phyloP scores from a whole-genome alignment of 768 basidiomycete genomes.

The Tricholoma saponaceum region DNA sequence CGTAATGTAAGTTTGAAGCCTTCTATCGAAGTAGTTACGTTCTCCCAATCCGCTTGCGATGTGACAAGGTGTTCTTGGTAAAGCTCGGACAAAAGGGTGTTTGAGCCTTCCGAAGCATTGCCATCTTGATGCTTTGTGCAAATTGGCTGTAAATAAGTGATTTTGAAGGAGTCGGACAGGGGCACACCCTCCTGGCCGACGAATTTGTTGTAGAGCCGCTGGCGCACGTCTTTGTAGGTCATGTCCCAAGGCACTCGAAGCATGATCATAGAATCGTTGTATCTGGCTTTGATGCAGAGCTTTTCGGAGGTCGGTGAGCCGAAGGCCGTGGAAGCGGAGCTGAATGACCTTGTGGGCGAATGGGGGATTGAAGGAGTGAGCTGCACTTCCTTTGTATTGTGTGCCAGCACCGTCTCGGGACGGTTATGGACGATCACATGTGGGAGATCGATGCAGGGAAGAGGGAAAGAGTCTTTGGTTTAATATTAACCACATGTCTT shows the following conservation, averaged over 20 bases:
- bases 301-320: slow-evolving; percentile 22
- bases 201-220: slow-evolving; percentile 62
- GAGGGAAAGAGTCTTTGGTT: slow-evolving; percentile 36
- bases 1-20: slow-evolving; percentile 55
- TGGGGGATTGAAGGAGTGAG: slow-evolving; percentile 7
- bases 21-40: slow-evolving; percentile 37
- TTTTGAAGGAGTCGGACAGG: slow-evolving; percentile 49
- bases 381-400: slow-evolving; percentile 4
- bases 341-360: slow-evolving; percentile 13
- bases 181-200: slow-evolving; percentile 53
- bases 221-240: slow-evolving; percentile 50
- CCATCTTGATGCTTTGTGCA: slow-evolving; percentile 8
- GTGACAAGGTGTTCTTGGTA: slow-evolving; percentile 41
- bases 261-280: slow-evolving; percentile 58
- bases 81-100: slow-evolving; percentile 28
- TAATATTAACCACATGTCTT: neutral
- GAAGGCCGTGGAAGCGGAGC: slow-evolving; percentile 17
- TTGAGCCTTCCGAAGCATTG: slow-evolving; percentile 28
- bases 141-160: slow-evolving; percentile 48
- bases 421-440: slow-evolving; percentile 15
- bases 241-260: slow-evolving; percentile 49
- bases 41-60: slow-evolving; percentile 59
- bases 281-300: slow-evolving; percentile 61
- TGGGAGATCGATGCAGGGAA: slow-evolving; percentile 32
- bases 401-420: slow-evolving; percentile 29